Evolutionary conservation across 768 basidiomycete genomes (phyloP).

Genomic region (Tulasnella sp.): DNA sequence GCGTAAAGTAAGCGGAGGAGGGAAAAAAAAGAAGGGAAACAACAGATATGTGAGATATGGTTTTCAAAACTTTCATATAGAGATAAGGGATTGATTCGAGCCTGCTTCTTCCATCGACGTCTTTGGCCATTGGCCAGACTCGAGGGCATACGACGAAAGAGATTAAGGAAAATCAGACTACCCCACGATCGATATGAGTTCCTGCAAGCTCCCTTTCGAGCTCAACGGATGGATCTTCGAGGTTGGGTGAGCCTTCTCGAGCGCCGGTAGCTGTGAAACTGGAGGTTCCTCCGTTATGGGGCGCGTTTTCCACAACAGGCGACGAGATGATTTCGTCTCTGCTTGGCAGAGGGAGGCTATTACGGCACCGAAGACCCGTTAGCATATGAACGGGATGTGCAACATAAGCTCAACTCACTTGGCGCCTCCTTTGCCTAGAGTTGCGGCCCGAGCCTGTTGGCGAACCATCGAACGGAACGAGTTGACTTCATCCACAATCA

Average conservation of each 20-base stretch:
- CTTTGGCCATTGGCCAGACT: background rate
- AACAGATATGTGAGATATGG: slow-evolving; percentile 11
- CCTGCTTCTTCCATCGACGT: background rate
- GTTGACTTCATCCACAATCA: slow-evolving; percentile 89
- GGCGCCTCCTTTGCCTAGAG: slow-evolving; percentile 64
- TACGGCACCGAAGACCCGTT: background rate
- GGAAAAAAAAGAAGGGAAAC: slow-evolving; percentile 16
- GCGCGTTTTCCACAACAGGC: slow-evolving; percentile 49
- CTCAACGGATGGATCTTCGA: slow-evolving; percentile 77
- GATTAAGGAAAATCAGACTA: slow-evolving; percentile 2
- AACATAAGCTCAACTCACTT: slow-evolving; percentile 37
- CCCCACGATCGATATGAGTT: slow-evolving; percentile 12
- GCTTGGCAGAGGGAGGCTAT: slow-evolving; percentile 62
- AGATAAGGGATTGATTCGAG: background rate
- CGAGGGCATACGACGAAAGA: background rate
- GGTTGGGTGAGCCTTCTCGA: slow-evolving; percentile 34
- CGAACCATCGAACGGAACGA: slow-evolving; percentile 83
- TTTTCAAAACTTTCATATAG: background rate
- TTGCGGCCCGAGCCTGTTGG: slow-evolving; percentile 57
- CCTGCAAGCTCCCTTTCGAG: slow-evolving; percentile 77
- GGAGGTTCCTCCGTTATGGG: slow-evolving; percentile 55
- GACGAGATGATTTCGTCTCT: slow-evolving; percentile 73
- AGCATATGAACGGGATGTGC: background rate
- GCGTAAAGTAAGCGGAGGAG: too few species aligned
- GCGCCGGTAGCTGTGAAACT: slow-evolving; percentile 38